phyloP scores from a whole-genome alignment of 768 basidiomycete species.

The Leucogyrophana mollusca region DNA sequence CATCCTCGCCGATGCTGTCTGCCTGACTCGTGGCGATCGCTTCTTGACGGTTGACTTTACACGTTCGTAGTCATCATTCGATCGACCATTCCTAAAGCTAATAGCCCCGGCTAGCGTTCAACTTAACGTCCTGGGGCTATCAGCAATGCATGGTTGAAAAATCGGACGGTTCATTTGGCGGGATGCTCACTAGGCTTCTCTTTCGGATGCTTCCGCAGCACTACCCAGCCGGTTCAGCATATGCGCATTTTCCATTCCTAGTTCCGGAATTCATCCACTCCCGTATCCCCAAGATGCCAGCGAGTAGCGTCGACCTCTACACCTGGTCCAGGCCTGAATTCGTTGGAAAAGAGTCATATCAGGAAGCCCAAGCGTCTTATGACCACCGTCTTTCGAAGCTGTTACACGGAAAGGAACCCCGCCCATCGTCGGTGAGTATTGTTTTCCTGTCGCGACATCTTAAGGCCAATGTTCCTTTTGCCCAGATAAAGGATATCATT shows the following conservation, averaged over 20 bases:
- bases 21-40: conserved; percentile 73
- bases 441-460: too few species aligned
- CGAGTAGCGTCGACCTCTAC: conserved; percentile 44
- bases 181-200: conserved; percentile 70
- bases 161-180: conserved; percentile 72
- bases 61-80: conserved; percentile 42
- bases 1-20: conserved; percentile 80
- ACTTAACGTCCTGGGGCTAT: conserved; percentile 80
- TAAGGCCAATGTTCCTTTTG: too few species aligned
- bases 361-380: conserved; percentile 6
- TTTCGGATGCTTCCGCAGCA: conserved; percentile 69
- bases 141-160: conserved; percentile 64
- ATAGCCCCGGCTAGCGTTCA: conserved; percentile 46
- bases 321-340: conserved; percentile 52
- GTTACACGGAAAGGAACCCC: too few species aligned
- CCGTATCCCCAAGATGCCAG: conserved; percentile 42
- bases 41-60: conserved; percentile 78
- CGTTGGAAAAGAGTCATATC: background rate
- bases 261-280: conserved; percentile 43
- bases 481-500: too few species aligned
- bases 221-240: conserved; percentile 62
- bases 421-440: too few species aligned
- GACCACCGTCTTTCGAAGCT: conserved; percentile 16
- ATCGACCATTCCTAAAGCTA: background rate
- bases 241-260: conserved; percentile 82